phyloP scores from a whole-genome alignment of 2,329 filamentous ascomycete species.

The Pseudocercospora macadamiae region DNA sequence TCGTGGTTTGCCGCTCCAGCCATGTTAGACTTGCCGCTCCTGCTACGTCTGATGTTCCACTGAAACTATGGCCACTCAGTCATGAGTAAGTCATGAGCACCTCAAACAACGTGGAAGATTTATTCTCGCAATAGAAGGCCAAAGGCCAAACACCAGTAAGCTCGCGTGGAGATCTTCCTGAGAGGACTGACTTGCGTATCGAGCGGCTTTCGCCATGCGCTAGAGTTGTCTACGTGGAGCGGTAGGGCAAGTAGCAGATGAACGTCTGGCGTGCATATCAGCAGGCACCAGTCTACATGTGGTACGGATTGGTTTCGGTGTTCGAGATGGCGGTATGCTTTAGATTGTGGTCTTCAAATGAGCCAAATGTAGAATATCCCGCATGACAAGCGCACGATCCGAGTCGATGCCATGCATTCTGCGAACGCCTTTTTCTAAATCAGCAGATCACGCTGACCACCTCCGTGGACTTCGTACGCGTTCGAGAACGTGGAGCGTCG shows the following conservation, averaged over 20 bases:
- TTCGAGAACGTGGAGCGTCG: no score
- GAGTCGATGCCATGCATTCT: no score
- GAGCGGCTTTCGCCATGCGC: neutral
- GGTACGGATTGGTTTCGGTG: neutral
- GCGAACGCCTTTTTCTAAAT: no score
- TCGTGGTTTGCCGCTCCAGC: neutral
- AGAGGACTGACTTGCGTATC: slow-evolving; percentile 42
- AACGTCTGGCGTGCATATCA: neutral
- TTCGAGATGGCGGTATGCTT: neutral
- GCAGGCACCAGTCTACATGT: neutral
- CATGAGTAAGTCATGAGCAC: slow-evolving; percentile 34
- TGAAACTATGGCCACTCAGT: slow-evolving; percentile 37
- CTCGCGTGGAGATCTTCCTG: slow-evolving; percentile 32
- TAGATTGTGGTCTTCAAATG: no score
- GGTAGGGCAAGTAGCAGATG: no score
- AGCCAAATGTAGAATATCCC: no score
- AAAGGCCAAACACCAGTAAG: slow-evolving; percentile 29
- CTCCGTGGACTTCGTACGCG: no score
- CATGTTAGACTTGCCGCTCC: neutral
- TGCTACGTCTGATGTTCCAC: slow-evolving; percentile 25
- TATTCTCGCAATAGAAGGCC: slow-evolving; percentile 35
- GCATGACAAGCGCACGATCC: no score
- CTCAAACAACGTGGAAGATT: slow-evolving; percentile 37
- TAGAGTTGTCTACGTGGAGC: no score
- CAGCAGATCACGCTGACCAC: no score